phyloP scores from a whole-genome alignment of 1,139 yeast species.

The Citeromyces hawaiiensis region DNA sequence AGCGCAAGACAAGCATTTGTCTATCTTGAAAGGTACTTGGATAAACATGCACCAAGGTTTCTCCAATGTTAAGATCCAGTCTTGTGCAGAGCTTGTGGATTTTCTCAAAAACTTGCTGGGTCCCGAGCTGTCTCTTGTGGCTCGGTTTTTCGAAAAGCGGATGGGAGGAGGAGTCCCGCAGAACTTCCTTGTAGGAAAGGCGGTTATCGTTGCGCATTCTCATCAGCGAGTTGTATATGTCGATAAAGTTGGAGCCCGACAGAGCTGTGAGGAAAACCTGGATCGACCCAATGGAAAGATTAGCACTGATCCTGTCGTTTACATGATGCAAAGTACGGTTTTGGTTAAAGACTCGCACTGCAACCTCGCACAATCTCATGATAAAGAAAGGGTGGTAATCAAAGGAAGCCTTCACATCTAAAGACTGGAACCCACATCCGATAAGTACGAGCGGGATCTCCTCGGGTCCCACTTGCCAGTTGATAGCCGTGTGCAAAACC shows the following conservation, averaged over 20 bases:
- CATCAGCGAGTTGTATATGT: slow-evolving; percentile 57
- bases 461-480: slow-evolving; percentile 31
- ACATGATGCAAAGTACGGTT: slow-evolving; percentile 13
- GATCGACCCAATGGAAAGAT: slow-evolving; percentile 39
- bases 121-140: slow-evolving; percentile 7
- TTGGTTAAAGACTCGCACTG: slow-evolving; percentile 57
- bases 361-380: slow-evolving; percentile 32
- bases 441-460: slow-evolving; percentile 60
- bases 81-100: slow-evolving; percentile 35
- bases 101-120: slow-evolving; percentile 15
- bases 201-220: slow-evolving; percentile 66
- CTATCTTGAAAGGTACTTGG: slow-evolving; percentile 69
- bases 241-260: slow-evolving; percentile 72
- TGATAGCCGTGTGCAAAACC: slow-evolving; percentile 49
- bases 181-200: slow-evolving; percentile 61
- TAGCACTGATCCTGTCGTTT: slow-evolving; percentile 28
- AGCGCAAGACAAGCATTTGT: slow-evolving; percentile 52
- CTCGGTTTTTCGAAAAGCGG: not conserved
- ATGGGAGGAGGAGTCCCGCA: slow-evolving; percentile 32
- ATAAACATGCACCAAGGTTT: slow-evolving; percentile 47
- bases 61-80: slow-evolving; percentile 45
- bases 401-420: slow-evolving; percentile 53
- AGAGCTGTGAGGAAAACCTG: slow-evolving; percentile 66
- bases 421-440: slow-evolving; percentile 38
- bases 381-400: slow-evolving; percentile 80